A percentile compares a stretch with the other conserved stretches of the same genome.
These are phyloP conservation scores for Breviolum minutum DNA, from an alignment of 73 alveolate species.

Conservation along the genomic window DNA sequence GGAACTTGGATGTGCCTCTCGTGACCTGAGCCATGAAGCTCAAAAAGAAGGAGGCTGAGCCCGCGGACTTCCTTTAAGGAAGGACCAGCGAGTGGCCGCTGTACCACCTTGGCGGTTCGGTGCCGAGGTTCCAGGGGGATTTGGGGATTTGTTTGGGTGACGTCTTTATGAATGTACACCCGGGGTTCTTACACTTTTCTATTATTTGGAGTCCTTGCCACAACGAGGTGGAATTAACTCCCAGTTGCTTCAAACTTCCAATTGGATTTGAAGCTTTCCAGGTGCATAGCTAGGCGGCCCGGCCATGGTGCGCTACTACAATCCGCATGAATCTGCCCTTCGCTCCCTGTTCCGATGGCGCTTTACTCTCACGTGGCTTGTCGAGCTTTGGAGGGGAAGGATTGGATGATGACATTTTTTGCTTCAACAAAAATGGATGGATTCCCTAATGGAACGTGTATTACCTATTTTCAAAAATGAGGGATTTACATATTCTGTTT, in stretches of 20 bases:
- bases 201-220: too few species aligned
- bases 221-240: not conserved
- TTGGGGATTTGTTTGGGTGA: too few species aligned
- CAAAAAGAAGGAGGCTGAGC: not conserved
- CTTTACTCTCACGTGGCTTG: slow-evolving; percentile 52
- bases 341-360: slow-evolving; percentile 76
- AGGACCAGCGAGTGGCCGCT: not conserved
- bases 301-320: slow-evolving; percentile 75
- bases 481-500: too few species aligned
- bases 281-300: not conserved
- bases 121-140: not conserved
- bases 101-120: not conserved
- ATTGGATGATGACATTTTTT: too few species aligned
- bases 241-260: not conserved
- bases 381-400: not conserved
- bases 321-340: slow-evolving; percentile 84
- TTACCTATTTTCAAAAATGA: too few species aligned
- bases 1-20: not conserved
- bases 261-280: not conserved
- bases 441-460: not conserved
- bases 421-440: not conserved
- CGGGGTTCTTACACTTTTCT: too few species aligned
- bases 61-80: slow-evolving; percentile 15
- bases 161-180: too few species aligned
- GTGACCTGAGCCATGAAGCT: slow-evolving; percentile 24